Evolutionary conservation across 2,329 filamentous ascomycete genomes (phyloP).

Genomic region (Karstenula rhodostoma): DNA sequence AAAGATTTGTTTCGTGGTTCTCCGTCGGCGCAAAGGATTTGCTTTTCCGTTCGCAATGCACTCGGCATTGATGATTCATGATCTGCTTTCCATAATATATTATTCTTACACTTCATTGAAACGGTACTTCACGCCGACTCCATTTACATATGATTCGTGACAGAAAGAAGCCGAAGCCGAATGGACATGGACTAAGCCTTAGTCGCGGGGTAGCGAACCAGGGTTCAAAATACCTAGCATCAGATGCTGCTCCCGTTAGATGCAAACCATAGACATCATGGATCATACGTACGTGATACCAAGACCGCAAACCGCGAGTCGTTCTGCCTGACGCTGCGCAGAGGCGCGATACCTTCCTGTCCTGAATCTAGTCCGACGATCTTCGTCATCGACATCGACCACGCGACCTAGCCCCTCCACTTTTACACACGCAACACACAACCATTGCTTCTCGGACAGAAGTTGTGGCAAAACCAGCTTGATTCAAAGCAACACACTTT

Average conservation of each 20-base stretch:
- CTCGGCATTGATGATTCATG: not conserved
- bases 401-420: not conserved
- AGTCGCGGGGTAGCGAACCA: slow-evolving; percentile 5
- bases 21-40: not conserved
- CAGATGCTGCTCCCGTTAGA: not conserved
- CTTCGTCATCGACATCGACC: slow-evolving; percentile 1
- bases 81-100: not conserved
- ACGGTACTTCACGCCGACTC: not conserved
- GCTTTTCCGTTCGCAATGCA: not conserved
- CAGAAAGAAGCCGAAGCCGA: not conserved
- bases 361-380: not conserved
- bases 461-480: not conserved
- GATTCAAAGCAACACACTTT: not conserved
- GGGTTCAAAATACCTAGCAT: not conserved
- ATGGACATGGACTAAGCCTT: not conserved
- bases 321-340: not conserved
- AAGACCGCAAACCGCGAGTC: not conserved
- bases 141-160: not conserved
- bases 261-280: slow-evolving; percentile 3
- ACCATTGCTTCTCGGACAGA: not conserved
- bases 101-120: not conserved
- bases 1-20: not conserved
- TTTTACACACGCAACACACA: not conserved
- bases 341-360: not conserved
- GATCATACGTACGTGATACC: not conserved